These are phyloP conservation scores for Colletotrichum sp. DNA, from an alignment of 2,329 filamentous ascomycete genomes.

Conservation along the genomic window DNA sequence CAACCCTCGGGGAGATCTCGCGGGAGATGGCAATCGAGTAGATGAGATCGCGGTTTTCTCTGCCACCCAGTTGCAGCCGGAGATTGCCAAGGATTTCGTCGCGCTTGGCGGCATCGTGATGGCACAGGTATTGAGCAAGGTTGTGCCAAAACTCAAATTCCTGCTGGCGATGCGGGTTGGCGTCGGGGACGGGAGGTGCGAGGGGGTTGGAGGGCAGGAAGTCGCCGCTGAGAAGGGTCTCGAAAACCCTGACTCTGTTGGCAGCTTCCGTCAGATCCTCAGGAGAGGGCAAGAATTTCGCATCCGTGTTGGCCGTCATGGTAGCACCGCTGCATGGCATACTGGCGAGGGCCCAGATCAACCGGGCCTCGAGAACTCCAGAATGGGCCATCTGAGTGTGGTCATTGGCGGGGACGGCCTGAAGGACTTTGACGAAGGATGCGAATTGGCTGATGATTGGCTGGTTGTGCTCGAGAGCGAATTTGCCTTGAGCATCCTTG, in stretches of 20 bases:
- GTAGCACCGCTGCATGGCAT: slow-evolving; percentile 47
- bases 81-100: slow-evolving; percentile 70
- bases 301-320: slow-evolving; percentile 37
- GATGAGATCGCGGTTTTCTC: slow-evolving; percentile 88
- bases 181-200: slow-evolving; percentile 51
- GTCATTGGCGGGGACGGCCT: slow-evolving; percentile 54
- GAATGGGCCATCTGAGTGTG: slow-evolving; percentile 58
- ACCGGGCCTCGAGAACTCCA: slow-evolving; percentile 59
- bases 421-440: slow-evolving; percentile 64
- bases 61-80: slow-evolving; percentile 75
- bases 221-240: slow-evolving; percentile 77
- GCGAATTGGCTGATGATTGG: slow-evolving; percentile 70
- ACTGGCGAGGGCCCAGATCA: slow-evolving; percentile 65
- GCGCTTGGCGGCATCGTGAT: slow-evolving; percentile 63
- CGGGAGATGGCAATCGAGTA: slow-evolving; percentile 87
- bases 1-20: slow-evolving; percentile 71
- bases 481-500: slow-evolving; percentile 45
- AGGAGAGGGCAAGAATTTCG: slow-evolving; percentile 49
- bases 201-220: slow-evolving; percentile 65
- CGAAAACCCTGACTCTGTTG: slow-evolving; percentile 76
- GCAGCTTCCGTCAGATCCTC: slow-evolving; percentile 69
- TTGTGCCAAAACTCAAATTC: slow-evolving; percentile 85
- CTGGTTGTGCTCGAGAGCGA: slow-evolving; percentile 56
- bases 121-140: slow-evolving; percentile 70
- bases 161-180: slow-evolving; percentile 60